phyloP scores from a whole-genome alignment of 202 grass and related monocot species.

The Panicum hallii region DNA sequence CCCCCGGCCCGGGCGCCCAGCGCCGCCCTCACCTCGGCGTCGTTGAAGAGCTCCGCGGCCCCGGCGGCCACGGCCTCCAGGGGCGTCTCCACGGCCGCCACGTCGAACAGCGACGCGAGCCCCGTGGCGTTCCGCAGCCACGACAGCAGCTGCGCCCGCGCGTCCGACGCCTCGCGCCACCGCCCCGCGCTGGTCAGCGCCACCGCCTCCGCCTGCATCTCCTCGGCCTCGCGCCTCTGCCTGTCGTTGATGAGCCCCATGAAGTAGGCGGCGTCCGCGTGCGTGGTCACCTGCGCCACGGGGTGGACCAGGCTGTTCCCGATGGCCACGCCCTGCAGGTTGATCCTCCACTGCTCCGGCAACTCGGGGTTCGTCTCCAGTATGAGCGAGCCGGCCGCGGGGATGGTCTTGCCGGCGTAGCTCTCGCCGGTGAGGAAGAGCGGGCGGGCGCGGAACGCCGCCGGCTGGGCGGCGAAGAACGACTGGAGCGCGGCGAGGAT shows the following conservation, averaged over 20 bases:
- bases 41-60: slow-evolving; percentile 34
- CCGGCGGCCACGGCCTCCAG: not conserved
- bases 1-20: not conserved
- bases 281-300: slow-evolving; percentile 48
- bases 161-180: slow-evolving; percentile 58
- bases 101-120: slow-evolving; percentile 56
- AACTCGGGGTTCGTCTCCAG: slow-evolving; percentile 17
- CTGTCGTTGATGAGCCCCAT: slow-evolving; percentile 39
- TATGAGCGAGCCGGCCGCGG: slow-evolving; percentile 45
- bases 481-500: slow-evolving; percentile 47
- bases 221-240: slow-evolving; percentile 37
- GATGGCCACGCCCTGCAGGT: slow-evolving; percentile 52
- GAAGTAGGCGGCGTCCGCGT: slow-evolving; percentile 57
- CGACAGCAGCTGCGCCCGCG: slow-evolving; percentile 18
- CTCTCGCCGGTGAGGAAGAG: slow-evolving; percentile 75
- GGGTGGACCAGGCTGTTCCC: slow-evolving; percentile 64
- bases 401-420: slow-evolving; percentile 75
- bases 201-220: slow-evolving; percentile 44
- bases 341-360: not conserved
- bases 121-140: slow-evolving; percentile 60
- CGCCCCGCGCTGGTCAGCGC: slow-evolving; percentile 25
- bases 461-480: slow-evolving; percentile 7
- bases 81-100: slow-evolving; percentile 15
- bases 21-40: slow-evolving; percentile 42
- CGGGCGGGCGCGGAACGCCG: slow-evolving; percentile 41